A percentile compares a stretch with the other conserved stretches of the same genome.
These are phyloP conservation scores for Tulasnella sp. DNA, from an alignment of 768 basidiomycete species.

Conservation along the genomic window DNA sequence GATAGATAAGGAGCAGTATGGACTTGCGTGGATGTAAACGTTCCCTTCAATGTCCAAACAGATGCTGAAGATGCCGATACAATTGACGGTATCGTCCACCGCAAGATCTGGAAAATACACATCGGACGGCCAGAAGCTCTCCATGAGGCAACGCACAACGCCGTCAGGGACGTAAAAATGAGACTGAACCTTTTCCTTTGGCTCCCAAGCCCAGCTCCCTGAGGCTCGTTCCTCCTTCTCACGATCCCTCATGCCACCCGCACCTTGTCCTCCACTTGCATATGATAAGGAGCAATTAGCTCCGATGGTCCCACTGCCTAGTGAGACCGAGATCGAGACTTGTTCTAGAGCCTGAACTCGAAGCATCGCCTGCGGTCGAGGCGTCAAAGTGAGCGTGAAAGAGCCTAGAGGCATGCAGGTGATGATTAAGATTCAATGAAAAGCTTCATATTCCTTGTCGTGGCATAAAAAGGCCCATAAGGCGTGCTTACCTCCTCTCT, in stretches of 20 bases:
- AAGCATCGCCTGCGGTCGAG: slow-evolving; percentile 28
- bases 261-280: slow-evolving; percentile 9
- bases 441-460: slow-evolving; percentile 14
- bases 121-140: not conserved
- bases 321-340: slow-evolving; percentile 54
- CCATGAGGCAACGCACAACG: too few relatives aligned
- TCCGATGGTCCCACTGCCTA: slow-evolving; percentile 62
- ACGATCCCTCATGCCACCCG: slow-evolving; percentile 7
- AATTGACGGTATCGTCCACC: slow-evolving; percentile 66
- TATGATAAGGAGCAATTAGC: slow-evolving; percentile 56
- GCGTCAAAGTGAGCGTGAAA: slow-evolving; percentile 52
- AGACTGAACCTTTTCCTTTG: slow-evolving; percentile 43
- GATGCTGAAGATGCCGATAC: slow-evolving; percentile 37
- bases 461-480: slow-evolving; percentile 29
- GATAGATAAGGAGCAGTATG: not conserved
- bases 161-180: not conserved
- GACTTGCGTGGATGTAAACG: slow-evolving; percentile 56
- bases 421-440: not conserved
- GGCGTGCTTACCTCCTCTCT: slow-evolving; percentile 31
- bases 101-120: slow-evolving; percentile 40
- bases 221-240: slow-evolving; percentile 28
- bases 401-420: slow-evolving; percentile 30
- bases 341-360: slow-evolving; percentile 35
- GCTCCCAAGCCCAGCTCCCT: slow-evolving; percentile 75
- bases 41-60: slow-evolving; percentile 65